Percentiles rank a stretch among this genome's conserved stretches.
phyloP scores from a whole-genome alignment of 768 basidiomycete genomes.

The Lactarius hengduanensis region DNA sequence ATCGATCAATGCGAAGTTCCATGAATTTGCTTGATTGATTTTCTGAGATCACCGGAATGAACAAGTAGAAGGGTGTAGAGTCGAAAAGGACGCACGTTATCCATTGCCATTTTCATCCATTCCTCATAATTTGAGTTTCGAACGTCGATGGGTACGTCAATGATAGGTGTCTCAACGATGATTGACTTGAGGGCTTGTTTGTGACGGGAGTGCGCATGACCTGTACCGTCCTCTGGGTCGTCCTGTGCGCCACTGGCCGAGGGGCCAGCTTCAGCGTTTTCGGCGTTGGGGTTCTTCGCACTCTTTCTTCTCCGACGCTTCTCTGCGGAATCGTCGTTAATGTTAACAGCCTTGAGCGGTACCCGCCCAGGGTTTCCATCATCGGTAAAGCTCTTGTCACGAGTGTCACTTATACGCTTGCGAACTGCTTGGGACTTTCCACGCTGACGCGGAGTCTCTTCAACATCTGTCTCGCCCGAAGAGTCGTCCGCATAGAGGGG shows the following conservation, averaged over 20 bases:
- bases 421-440: slow-evolving; percentile 18
- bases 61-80: slow-evolving; percentile 10
- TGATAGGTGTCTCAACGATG: slow-evolving; percentile 53
- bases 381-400: slow-evolving; percentile 46
- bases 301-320: slow-evolving; percentile 81
- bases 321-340: slow-evolving; percentile 87
- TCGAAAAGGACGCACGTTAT: slow-evolving; percentile 61
- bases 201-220: slow-evolving; percentile 42
- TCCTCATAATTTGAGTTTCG: slow-evolving; percentile 95
- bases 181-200: slow-evolving; percentile 57
- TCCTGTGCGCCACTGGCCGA: slow-evolving; percentile 46
- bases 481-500: slow-evolving; percentile 26
- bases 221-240: slow-evolving; percentile 42
- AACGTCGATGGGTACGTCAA: slow-evolving; percentile 72
- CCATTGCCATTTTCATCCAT: slow-evolving; percentile 99
- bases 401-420: slow-evolving; percentile 62
- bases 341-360: slow-evolving; percentile 43
- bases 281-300: slow-evolving; percentile 55
- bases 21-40: slow-evolving; percentile 97
- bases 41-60: slow-evolving; percentile 58
- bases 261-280: slow-evolving; percentile 56
- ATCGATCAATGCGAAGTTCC: slow-evolving; percentile 97
- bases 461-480: slow-evolving; percentile 37
- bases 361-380: slow-evolving; percentile 36
- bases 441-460: slow-evolving; percentile 31